phyloP scores from a whole-genome alignment of 1,139 yeast species.

The Saccharomyces hybrid region DNA sequence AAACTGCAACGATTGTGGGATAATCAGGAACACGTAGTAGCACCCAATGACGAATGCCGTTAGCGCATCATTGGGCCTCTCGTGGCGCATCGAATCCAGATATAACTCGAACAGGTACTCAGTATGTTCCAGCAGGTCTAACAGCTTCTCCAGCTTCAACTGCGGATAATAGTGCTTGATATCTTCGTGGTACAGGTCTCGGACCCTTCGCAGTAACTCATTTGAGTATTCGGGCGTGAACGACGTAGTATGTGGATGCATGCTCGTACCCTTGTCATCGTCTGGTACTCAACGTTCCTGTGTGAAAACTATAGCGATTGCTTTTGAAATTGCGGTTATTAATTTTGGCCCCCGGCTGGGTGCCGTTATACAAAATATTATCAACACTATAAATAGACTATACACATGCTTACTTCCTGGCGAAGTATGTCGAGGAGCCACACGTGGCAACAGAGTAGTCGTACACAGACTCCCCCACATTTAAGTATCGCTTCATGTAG shows the following conservation, averaged over 20 bases:
- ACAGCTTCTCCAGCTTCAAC: slow-evolving; percentile 27
- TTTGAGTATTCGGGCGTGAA: slow-evolving; percentile 36
- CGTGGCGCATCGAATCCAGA: slow-evolving; percentile 14
- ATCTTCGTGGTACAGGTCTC: slow-evolving; percentile 28
- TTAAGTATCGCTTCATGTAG: slow-evolving; percentile 61
- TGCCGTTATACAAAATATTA: slow-evolving; percentile 1
- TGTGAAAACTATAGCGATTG: background rate
- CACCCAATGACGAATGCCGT: slow-evolving; percentile 32
- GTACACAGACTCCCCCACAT: slow-evolving; percentile 72
- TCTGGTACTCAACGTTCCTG: background rate
- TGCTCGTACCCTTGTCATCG: background rate
- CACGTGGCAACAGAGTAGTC: slow-evolving; percentile 67
- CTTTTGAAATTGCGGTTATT: background rate
- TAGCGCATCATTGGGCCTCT: slow-evolving; percentile 22
- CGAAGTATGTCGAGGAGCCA: slow-evolving; percentile 68
- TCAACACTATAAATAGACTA: background rate
- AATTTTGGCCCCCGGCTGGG: slow-evolving; percentile 1
- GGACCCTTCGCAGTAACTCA: slow-evolving; percentile 27
- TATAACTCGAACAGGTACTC: slow-evolving; percentile 28
- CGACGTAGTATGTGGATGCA: slow-evolving; percentile 3
- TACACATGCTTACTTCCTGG: slow-evolving; percentile 34
- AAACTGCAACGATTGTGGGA: slow-evolving; percentile 36
- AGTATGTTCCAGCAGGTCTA: slow-evolving; percentile 30
- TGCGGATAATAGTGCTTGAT: slow-evolving; percentile 26
- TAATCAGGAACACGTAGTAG: slow-evolving; percentile 31